A percentile compares a stretch with the other conserved stretches of the same genome.
Conservation (phyloP, 2,329 filamentous ascomycete species). For the Emmonsia crescens region DNA sequence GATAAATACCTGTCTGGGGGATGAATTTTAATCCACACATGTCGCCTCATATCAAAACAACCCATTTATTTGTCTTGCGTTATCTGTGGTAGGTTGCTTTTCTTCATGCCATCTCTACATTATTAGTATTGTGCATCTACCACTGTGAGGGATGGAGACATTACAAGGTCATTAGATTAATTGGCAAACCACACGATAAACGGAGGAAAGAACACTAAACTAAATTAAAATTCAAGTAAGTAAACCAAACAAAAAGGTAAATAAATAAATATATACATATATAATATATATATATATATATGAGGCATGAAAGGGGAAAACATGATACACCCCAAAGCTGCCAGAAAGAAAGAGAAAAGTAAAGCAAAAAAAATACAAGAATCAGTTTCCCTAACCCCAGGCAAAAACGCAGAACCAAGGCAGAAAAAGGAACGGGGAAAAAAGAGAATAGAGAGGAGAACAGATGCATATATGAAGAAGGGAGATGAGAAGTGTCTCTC, state of each 20-base stretch:
- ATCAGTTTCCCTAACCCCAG: constrained; percentile 1
- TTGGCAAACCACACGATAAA: background rate
- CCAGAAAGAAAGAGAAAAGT: background rate
- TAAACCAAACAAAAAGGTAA: background rate
- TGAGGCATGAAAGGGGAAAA: background rate
- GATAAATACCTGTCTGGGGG: background rate
- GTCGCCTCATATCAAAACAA: background rate
- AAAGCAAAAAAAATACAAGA: background rate
- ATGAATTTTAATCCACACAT: background rate
- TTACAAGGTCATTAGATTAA: background rate
- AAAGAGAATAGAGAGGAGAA: constrained; percentile 1
- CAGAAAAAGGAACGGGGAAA: constrained; percentile 8
- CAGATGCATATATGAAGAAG: background rate
- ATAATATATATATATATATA: background rate
- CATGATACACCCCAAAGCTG: background rate
- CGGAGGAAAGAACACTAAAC: background rate
- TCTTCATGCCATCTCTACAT: background rate
- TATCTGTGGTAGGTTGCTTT: background rate
- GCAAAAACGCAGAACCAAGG: constrained; percentile 6
- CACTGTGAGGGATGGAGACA: no score
- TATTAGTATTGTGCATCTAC: background rate
- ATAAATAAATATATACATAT: background rate
- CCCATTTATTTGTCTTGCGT: background rate
- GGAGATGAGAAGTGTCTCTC: background rate
- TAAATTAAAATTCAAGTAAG: background rate